A percentile compares a stretch with the other conserved stretches of the same genome.
Evolutionary conservation across 768 basidiomycete species (phyloP).

Genomic region (Coprinopsis marcescibilis): DNA sequence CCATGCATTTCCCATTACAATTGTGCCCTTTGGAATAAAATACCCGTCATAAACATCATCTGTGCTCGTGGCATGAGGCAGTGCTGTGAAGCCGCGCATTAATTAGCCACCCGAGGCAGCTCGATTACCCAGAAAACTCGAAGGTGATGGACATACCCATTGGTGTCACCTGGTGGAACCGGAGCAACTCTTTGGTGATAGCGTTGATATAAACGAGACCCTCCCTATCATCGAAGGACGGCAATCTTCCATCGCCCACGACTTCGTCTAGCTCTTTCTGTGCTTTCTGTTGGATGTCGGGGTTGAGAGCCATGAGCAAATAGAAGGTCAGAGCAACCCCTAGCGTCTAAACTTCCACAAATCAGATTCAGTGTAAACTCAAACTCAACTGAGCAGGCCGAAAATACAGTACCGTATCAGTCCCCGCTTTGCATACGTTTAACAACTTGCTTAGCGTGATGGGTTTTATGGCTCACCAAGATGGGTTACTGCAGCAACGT

Average conservation of each 20-base stretch:
- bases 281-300: conserved; percentile 21
- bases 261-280: conserved; percentile 24
- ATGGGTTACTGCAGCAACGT: conserved; percentile 19
- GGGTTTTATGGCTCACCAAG: conserved; percentile 13
- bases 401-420: conserved; percentile 8
- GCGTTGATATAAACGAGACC: conserved; percentile 14
- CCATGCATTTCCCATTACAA: conserved; percentile 31
- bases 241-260: conserved; percentile 16
- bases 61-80: conserved; percentile 26
- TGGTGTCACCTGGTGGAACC: conserved; percentile 28
- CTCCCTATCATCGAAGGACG: conserved; percentile 18
- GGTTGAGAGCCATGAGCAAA: conserved; percentile 20
- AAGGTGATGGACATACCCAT: conserved; percentile 19
- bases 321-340: conserved; percentile 19
- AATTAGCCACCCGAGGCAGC: too few species aligned
- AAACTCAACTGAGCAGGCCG: background rate
- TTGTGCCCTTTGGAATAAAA: conserved; percentile 28
- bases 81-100: conserved; percentile 13
- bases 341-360: conserved; percentile 15
- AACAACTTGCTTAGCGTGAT: background rate
- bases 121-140: too few species aligned
- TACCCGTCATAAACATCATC: conserved; percentile 38
- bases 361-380: background rate
- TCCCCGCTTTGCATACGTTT: conserved; percentile 1
- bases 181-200: conserved; percentile 23